These are phyloP conservation scores for Xerocomus nothofagi DNA, from an alignment of 1,284 basidiomycete genomes.

Conservation along the genomic window DNA sequence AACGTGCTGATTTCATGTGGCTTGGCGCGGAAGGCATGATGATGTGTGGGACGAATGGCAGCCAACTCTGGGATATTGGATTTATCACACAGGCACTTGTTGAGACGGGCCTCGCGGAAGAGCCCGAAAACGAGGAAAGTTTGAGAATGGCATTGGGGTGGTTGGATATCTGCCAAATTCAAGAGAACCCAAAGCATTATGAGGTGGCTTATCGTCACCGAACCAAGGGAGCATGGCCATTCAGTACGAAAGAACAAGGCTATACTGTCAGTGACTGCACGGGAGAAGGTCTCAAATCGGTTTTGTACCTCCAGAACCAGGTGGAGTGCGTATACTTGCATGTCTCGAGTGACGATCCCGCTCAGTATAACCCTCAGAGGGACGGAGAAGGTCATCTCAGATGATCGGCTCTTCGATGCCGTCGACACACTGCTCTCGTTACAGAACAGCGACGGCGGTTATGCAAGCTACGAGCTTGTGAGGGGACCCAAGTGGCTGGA, in stretches of 20 bases:
- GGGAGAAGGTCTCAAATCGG: slow-evolving; percentile 92
- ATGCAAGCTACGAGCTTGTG: slow-evolving; percentile 91
- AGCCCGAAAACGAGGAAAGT: slow-evolving; percentile 71
- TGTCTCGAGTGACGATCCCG: neutral
- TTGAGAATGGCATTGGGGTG: slow-evolving; percentile 76
- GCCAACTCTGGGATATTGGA: slow-evolving; percentile 91
- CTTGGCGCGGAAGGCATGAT: slow-evolving; percentile 87
- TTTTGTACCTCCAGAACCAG: slow-evolving; percentile 84
- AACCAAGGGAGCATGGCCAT: slow-evolving; percentile 97
- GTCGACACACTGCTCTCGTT: slow-evolving; percentile 87
- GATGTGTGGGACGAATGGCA: slow-evolving; percentile 96
- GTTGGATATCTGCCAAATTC: slow-evolving; percentile 91
- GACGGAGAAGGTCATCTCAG: slow-evolving; percentile 72
- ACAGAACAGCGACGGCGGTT: slow-evolving; percentile 90
- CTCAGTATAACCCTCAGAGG: slow-evolving; percentile 45
- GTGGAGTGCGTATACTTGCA: slow-evolving; percentile 57
- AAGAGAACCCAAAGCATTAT: slow-evolving; percentile 80
- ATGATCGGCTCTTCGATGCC: slow-evolving; percentile 79
- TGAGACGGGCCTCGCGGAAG: slow-evolving; percentile 84
- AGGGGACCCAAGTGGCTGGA: slow-evolving; percentile 84
- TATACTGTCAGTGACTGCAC: slow-evolving; percentile 97
- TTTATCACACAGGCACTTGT: slow-evolving; percentile 94
- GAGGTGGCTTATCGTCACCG: slow-evolving; percentile 77
- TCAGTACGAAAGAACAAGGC: slow-evolving; percentile 93
- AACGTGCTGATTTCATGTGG: slow-evolving; percentile 94